Evolutionary conservation across 495 filamentous ascomycete species (phyloP), one percentile per base, ranked within the genome.

Genomic region (Clohesyomyces aquaticus): DNA sequence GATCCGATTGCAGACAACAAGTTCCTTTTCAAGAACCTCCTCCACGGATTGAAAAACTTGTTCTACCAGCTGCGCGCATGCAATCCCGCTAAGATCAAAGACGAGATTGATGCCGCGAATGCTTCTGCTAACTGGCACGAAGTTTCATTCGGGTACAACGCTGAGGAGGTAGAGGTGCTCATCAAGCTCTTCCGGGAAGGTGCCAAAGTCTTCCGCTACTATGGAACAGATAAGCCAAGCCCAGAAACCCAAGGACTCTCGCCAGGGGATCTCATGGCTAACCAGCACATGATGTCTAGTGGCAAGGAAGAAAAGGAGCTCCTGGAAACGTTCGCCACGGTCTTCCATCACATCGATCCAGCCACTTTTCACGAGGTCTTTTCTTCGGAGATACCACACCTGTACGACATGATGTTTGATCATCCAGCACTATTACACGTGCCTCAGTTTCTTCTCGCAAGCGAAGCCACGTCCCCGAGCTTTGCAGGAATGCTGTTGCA

Each of bases 361-460:
- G 95, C 95, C 0, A 96, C 93, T 2, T 99, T 99, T 71, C 91
- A 99, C 71, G 95, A 99, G 76, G 91, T 99, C 23, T 99, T 99
- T 74, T 90, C 96, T 67, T 90, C 91, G 11, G 93, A 98, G 77
- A 98, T 99, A 59, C 93, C 93, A 26, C 90, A 89, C 68, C 85
- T 99, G 10, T 96, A 98, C 72, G 89, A 96, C 49, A 95, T 98
- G 82, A 96, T 96, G 81, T 96, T 98, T 74, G 90, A 96, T 65
- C 93, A 99, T 76, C 90, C 91, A 4, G 89, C 92, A 25, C 81
- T 99, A 38, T 82, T 98, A 25, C 94, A 99, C 72, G 86, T 99
- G 23, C 93, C 95, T 0, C 95, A 99, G 71, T 99, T 98, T 73
- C 96, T 99, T 76, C 84, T 99, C 10, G 95, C 95, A 10, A 96